Percentiles rank a stretch among this genome's conserved stretches.
These are phyloP conservation scores for Chrysosphaeria jannelii DNA, from an alignment of 2,329 filamentous ascomycete genomes.

Conservation along the genomic window DNA sequence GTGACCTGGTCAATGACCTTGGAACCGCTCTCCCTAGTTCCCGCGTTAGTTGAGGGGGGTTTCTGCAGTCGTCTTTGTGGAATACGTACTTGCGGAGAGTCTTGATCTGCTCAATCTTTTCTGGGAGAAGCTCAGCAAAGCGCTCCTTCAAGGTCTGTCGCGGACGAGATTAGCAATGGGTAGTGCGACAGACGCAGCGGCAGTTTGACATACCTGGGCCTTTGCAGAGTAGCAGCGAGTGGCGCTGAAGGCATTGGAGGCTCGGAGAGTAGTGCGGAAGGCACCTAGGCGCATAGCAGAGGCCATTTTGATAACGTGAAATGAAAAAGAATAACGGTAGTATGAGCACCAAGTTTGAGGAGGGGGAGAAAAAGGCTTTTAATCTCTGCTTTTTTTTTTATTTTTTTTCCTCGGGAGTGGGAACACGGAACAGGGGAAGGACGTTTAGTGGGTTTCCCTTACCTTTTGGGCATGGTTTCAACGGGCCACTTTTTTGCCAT, in stretches of 20 bases:
- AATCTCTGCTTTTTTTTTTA: background rate
- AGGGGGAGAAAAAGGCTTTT: background rate
- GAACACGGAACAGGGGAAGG: too few relatives aligned
- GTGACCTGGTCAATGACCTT: conserved; percentile 95
- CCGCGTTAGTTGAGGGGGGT: background rate
- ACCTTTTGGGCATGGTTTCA: too few relatives aligned
- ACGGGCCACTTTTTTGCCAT: too few relatives aligned
- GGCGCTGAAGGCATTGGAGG: conserved; percentile 46
- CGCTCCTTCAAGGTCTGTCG: conserved; percentile 82
- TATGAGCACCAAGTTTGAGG: conserved; percentile 3
- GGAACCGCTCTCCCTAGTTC: conserved; percentile 56
- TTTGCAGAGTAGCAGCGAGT: conserved; percentile 82
- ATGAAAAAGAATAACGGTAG: conserved; percentile 7
- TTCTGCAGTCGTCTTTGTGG: background rate
- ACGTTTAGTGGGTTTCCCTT: too few relatives aligned
- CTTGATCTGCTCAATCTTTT: conserved; percentile 98
- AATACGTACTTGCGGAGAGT: conserved; percentile 68
- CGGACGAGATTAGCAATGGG: background rate
- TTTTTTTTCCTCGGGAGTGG: background rate
- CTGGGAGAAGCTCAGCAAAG: conserved; percentile 83
- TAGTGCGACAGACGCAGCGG: too few relatives aligned
- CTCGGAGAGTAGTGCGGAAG: conserved; percentile 45
- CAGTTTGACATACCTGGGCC: conserved; percentile 44
- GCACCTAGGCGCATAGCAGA: conserved; percentile 56
- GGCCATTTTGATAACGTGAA: conserved; percentile 30